Percentiles rank a stretch among this genome's conserved stretches.
These are phyloP conservation scores for Volvox carteri DNA, from an alignment of 163 green algal genomes.

Conservation along the genomic window DNA sequence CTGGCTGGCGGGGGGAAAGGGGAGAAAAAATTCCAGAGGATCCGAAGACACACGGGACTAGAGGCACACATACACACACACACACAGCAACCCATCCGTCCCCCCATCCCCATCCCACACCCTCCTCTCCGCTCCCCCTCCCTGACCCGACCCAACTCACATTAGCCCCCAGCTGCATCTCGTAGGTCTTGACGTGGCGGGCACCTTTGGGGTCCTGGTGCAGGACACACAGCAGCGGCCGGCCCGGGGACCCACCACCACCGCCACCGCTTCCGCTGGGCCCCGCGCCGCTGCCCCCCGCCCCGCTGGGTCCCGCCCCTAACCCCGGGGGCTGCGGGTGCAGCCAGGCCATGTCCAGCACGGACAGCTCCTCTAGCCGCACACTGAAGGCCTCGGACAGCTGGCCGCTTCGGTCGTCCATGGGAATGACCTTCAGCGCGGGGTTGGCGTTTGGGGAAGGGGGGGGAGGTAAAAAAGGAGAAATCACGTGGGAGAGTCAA, in stretches of 20 bases:
- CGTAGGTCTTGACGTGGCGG: conserved; percentile 96
- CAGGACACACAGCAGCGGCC: conserved; percentile 91
- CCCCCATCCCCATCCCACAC: neutral
- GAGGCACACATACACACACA: neutral
- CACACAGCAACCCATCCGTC: neutral
- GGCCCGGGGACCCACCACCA: conserved; percentile 38
- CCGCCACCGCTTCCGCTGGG: neutral
- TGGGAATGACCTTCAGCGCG: conserved; percentile 88
- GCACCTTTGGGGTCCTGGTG: conserved; percentile 92
- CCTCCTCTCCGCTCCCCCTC: neutral
- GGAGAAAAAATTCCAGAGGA: neutral
- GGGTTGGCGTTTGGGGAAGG: neutral
- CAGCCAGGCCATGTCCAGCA: conserved; percentile 68
- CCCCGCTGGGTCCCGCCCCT: conserved; percentile 6
- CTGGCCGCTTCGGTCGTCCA: conserved; percentile 70
- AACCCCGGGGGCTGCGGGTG: neutral
- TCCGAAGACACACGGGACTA: no score
- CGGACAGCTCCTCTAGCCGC: conserved; percentile 94
- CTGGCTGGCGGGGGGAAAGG: neutral
- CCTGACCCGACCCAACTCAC: neutral
- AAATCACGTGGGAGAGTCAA: no score
- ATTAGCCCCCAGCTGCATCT: conserved; percentile 66
- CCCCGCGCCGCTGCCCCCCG: conserved; percentile 68
- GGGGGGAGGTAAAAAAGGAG: neutral
- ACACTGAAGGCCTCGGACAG: conserved; percentile 89